A percentile compares a stretch with the other conserved stretches of the same genome.
Conservation (phyloP, 106 monocot species). For the Triglochin maritima region DNA sequence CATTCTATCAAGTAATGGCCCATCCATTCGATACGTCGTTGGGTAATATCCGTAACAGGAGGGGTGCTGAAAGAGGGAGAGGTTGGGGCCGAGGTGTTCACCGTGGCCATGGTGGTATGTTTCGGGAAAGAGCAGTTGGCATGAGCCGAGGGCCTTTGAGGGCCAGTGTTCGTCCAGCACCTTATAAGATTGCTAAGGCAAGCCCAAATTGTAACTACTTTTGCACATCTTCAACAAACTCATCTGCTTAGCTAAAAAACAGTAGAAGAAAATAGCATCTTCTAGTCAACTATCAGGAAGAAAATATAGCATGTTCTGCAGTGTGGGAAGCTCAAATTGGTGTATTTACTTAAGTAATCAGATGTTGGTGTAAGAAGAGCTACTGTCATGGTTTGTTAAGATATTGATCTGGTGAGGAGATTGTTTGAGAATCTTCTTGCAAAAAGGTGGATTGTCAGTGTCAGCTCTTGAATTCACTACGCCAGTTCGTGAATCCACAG, state of each 20-base stretch:
- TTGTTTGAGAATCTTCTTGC: slow-evolving; percentile 12
- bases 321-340: slow-evolving; percentile 15
- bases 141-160: slow-evolving; percentile 60
- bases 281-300: background rate
- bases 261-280: background rate
- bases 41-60: slow-evolving; percentile 47
- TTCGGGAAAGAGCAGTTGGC: slow-evolving; percentile 44
- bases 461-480: slow-evolving; percentile 9
- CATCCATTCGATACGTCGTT: slow-evolving; percentile 46
- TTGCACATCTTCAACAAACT: slow-evolving; percentile 43
- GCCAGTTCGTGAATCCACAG: slow-evolving; percentile 10
- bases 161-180: slow-evolving; percentile 43
- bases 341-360: slow-evolving; percentile 4
- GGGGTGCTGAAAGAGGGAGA: slow-evolving; percentile 34
- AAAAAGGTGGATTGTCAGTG: slow-evolving; percentile 2
- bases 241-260: slow-evolving; percentile 6
- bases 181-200: slow-evolving; percentile 93
- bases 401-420: slow-evolving; percentile 18
- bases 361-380: background rate
- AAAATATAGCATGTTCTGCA: slow-evolving; percentile 10
- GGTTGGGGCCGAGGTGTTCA: slow-evolving; percentile 31
- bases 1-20: slow-evolving; percentile 10
- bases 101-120: slow-evolving; percentile 36
- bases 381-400: background rate
- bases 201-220: slow-evolving; percentile 53